Base-by-base conservation (phyloP, 2,329 filamentous ascomycete genomes). In the Phyllosticta ampelicida region DNA sequence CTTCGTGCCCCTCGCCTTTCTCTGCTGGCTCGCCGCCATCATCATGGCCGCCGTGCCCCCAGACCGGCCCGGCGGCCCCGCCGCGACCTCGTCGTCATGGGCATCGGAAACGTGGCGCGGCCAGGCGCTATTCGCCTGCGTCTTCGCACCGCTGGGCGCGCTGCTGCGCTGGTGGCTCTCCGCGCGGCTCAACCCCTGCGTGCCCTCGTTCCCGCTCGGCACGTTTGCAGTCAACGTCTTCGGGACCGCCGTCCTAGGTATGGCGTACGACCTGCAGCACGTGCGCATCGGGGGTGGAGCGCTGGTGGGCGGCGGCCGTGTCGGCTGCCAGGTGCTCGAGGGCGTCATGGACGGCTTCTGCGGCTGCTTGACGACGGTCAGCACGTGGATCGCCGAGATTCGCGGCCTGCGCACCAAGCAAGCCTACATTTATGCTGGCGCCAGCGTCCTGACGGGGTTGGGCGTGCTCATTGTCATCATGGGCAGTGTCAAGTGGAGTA, bases 151-250 rank as follows among this genome's bases (percentile, higher is more conserved):
- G 0, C 63, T 89, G 0, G 92, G 92, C 0, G 91, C 87, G 63
- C 72, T 96, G 0, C 68, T 80, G 0, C 82, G 92, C 3, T 95
- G 88, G 74, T 91, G 90, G 68, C 71, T 81, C 1, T 87, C 87
- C 0, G 68, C 87, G 6, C 71, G 76, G 21, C 79, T 96, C n/a
- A 96, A 96, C 65, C 75, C 80, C 0, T 77, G 82, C 19, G 64
- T 83, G 0, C 71, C 83, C 0, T 74, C 79, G 0, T 96, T 96
- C 63, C 92, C 92, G 0, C 71, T 96, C 0, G 92, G 92, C 2
- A 97, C 92, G 0, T 96, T 96, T 65, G 73, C 76, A 0, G 89
- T 87, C 26, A 97, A 97, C 66, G 77, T 95, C 4, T 69, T 86
- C 13, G 92, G 91, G 4, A 90, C 89, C 0, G 80, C 80, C 0